Percentiles rank a stretch among this genome's conserved stretches.
Conservation (phyloP, 2,329 filamentous ascomycete species). For the Teratosphaeria nubilosa region DNA sequence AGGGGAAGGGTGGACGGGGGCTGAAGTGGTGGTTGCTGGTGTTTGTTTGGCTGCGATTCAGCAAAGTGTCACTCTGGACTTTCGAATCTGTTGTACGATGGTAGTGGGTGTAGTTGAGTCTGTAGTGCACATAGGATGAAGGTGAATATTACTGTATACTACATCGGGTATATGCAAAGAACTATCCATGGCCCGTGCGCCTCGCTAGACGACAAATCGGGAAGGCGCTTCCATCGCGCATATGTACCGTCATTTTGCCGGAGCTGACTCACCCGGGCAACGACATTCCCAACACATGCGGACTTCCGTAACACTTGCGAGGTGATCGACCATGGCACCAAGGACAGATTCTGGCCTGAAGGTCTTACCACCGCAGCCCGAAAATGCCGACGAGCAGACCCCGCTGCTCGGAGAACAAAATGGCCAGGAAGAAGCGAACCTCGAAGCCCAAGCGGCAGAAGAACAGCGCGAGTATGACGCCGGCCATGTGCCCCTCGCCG, state of each 20-base stretch:
- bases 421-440: not conserved
- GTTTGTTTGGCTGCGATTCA: not conserved
- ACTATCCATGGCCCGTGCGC: not conserved
- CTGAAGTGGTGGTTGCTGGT: not conserved
- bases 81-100: not conserved
- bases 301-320: not conserved
- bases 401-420: slow-evolving; percentile 9
- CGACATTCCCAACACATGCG: not conserved
- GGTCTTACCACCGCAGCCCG: slow-evolving; percentile 1
- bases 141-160: not conserved
- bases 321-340: not conserved
- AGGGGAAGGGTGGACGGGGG: too few species aligned
- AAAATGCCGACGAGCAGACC: slow-evolving; percentile 10
- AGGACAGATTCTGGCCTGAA: not conserved
- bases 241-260: not conserved
- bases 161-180: not conserved
- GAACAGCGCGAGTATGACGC: slow-evolving; percentile 25
- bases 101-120: too few species aligned
- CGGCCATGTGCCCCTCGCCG: slow-evolving; percentile 18
- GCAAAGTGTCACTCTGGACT: not conserved
- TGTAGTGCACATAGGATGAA: too few species aligned
- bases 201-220: not conserved
- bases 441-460: slow-evolving; percentile 22
- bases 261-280: not conserved
- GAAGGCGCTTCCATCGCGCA: not conserved